Evolutionary conservation across 108 stramenopile species (phyloP), one percentile per base, ranked within the genome.

Genomic region (Mediolabrus comicus): DNA sequence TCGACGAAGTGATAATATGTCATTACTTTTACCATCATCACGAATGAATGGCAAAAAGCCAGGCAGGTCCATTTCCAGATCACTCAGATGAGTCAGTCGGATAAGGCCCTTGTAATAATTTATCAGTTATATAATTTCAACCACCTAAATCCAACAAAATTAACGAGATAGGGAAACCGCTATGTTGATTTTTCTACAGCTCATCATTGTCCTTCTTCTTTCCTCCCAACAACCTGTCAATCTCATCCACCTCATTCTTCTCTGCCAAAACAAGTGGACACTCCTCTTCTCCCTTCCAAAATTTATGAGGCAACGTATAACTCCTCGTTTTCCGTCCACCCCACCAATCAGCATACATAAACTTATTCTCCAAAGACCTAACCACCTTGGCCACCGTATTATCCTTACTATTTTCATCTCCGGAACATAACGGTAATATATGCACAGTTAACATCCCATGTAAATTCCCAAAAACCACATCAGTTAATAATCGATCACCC

Each of bases 361-460:
- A 53, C 24, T 65, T 78, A 72, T 95, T 95, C 75, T 95, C 94
- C 16, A 73, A 72, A 5, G 71, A 65, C 53, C 94, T 86, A 34
- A 91, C 58, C 13, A 85, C 51, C 26, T 66, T 84, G 12, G 92
- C 88, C 17, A 88, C 77, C 17, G 53, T 87, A 63, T 95, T 92
- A 76, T 95, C 94, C 17, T 62, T 63, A 17, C 59, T 65, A 77
- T 92, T 92, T 2, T 95, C 90, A 16, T 73, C 60, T 53, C 89
- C 90, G 27, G 72, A 53, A 41, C 87, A 90, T 11, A 93, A 62
- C 8, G 92, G 95, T 43, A 87, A 55, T 4, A 83, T 87, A 69
- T 97, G 97, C 52, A 97, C 89, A 29, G 95, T 96, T 62, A 96
- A 77, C 96, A 96, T 96, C 2, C 94, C 94, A 69, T 95, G 83